Conservation (phyloP, 257 asterid genomes). For the Perilla frutescens region DNA sequence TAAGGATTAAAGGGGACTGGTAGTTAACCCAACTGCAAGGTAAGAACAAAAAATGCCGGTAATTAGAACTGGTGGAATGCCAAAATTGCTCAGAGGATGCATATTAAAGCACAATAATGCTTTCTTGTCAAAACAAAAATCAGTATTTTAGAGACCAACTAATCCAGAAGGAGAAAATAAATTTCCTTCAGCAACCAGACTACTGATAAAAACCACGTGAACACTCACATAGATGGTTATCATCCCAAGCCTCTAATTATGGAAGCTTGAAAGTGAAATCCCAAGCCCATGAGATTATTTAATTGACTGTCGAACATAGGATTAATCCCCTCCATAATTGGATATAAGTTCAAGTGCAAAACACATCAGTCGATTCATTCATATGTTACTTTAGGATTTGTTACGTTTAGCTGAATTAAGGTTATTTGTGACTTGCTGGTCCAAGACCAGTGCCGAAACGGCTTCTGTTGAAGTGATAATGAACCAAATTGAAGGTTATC, state of each 20-base stretch:
- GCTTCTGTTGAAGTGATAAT: not conserved
- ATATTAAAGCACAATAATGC: not conserved
- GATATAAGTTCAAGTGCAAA: constrained; percentile 17
- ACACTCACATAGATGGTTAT: not conserved
- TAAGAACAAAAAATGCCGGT: not conserved
- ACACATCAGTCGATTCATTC: not conserved
- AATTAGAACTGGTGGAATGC: not conserved
- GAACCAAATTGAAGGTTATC: constrained; percentile 4
- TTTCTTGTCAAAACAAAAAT: constrained; percentile 7
- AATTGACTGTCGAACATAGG: not conserved
- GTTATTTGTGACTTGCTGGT: not conserved
- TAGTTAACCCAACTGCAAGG: constrained; percentile 27
- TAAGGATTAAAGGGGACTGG: constrained; percentile 27
- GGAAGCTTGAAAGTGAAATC: constrained; percentile 1
- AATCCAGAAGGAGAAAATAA: constrained; percentile 5
- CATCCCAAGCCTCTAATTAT: not conserved
- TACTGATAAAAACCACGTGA: constrained; percentile 13
- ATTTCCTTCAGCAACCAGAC: constrained; percentile 23
- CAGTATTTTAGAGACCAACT: constrained; percentile 17
- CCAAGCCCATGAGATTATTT: constrained; percentile 1
- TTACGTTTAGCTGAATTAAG: not conserved
- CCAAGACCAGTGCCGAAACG: no score
- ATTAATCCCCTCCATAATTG: not conserved
- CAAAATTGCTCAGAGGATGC: constrained; percentile 18
- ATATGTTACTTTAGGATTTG: not conserved